Evolutionary conservation across 2,329 filamentous ascomycete species (phyloP), one percentile per base, ranked within the genome.

Genomic region (Reticulascus tulasneorum): DNA sequence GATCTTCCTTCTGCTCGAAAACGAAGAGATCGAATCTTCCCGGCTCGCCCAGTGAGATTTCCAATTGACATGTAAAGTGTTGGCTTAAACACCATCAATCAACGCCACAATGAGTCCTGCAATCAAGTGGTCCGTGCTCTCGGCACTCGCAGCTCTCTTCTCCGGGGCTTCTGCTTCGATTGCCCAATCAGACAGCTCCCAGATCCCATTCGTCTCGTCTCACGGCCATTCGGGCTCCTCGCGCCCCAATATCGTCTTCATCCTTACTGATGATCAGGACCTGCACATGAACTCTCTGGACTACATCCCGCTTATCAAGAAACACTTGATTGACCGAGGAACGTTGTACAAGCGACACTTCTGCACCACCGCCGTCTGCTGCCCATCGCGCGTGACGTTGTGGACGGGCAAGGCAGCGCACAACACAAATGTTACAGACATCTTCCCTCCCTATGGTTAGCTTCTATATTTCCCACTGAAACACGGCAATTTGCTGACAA

Each of bases 371-470:
- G 68, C 80, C 0, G 53, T 81, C 4, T 84, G 79, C 52, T 84
- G 79, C 46, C 80, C 79, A 0, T 78, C 77, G 1, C 63, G 79
- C 5, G 78, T 79, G 4, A 75, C 67, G 15, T 52, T 83, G 4
- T 75, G 69, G 67, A 82, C 67, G 73, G 21, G 75, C 77, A 76
- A 75, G 48, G 70, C 75, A 7, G 77, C 81, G 0, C 82, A 86
- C 47, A 85, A 84, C 44, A 84, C 79, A 0, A 86, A 86, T 46
- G 78, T 85, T 2, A 85, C 82, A 0, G 62, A 71, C 26, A 63
- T 74, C 0, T 45, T 29, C 18, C 63, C 75, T 11, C 77, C 76
- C 5, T 39, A 40, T 17, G 34, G 18, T 23, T 5, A 19, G 21
- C 19, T 8, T 11, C 23, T 24, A 12, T n/a, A 18, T 17, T 12